Base-by-base conservation (phyloP, 1,284 basidiomycete species). In the Filobasidium uniguttulatum region DNA sequence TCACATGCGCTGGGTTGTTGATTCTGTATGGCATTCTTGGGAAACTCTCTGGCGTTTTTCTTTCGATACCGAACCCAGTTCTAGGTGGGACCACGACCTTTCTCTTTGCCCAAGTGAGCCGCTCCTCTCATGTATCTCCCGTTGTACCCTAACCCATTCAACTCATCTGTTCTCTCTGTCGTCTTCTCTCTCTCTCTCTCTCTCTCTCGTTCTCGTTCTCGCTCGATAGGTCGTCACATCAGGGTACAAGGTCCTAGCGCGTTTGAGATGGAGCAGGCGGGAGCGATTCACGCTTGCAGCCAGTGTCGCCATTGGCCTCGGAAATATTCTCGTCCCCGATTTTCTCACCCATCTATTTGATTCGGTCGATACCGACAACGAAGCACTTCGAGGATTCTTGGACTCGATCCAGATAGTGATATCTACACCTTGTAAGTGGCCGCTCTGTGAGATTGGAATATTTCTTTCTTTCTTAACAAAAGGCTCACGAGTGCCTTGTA, bases 11-110 rank as follows among this genome's bases (percentile, higher is more conserved):
- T 36, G 23, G 29, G 17, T 57, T 58, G 48, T 37, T 59, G 22
- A 44, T 59, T 20, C 44, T 59, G 25, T 55, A 48, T 20, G 55
- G 55, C 34, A 44, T 85, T 38, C 71, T 88, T 1, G 83, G 84
- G 41, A 88, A 88, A 64, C 72, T 88, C 36, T 81, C 81, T 2
- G 83, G 83, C 0, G 78, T 84, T 25, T 83, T 85, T 67, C 74
- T 86, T 5, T 77, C 82, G 1, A 85, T 86, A 53, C 86, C 86
- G 0, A 81, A 83, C 57, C 15, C 15, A 9, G 83, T 89, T 8
- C 75, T 90, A 0, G 86, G 87, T 2, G 85, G 85, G 4, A 82
- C 86, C 2, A 87, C 83, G 12, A 85, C 83, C 2, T 85, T 83
- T 70, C 71, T 84, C 20, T 70, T 71, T 54, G 77, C 79, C 0